Conservation (phyloP, 192 early-diverging fungal genomes). For the Mortierella antarctica region DNA sequence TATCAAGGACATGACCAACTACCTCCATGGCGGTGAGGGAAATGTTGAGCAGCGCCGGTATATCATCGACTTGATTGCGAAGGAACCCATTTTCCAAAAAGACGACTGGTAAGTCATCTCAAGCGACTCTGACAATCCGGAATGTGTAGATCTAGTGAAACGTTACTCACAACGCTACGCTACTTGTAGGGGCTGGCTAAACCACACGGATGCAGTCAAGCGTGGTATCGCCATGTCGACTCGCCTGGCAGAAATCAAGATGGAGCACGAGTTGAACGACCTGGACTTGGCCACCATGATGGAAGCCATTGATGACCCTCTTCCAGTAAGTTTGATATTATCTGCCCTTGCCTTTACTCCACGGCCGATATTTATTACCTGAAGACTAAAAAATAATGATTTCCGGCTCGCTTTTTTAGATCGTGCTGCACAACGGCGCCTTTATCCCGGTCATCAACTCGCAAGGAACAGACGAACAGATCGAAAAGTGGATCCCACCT, state of each 20-base stretch:
- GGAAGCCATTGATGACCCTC: constrained; percentile 38
- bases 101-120: constrained; percentile 34
- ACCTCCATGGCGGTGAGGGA: constrained; percentile 72
- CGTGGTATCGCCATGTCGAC: constrained; percentile 52
- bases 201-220: constrained; percentile 50
- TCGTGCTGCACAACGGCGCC: constrained; percentile 58
- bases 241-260: constrained; percentile 49
- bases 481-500: constrained; percentile 73
- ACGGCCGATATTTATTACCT: too few species aligned
- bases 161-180: too few species aligned
- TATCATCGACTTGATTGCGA: constrained; percentile 39
- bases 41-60: constrained; percentile 49
- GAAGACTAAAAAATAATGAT: too few species aligned
- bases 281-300: constrained; percentile 45
- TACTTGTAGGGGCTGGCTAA: constrained; percentile 29
- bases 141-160: background rate
- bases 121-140: background rate
- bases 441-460: constrained; percentile 82
- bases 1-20: constrained; percentile 77
- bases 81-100: constrained; percentile 42
- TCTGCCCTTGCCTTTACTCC: too few species aligned
- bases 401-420: background rate
- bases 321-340: constrained; percentile 29
- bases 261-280: constrained; percentile 49
- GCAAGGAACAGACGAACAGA: constrained; percentile 78